Evolutionary conservation across 192 early-diverging fungal genomes (phyloP), one percentile per base, ranked within the genome.

Genomic region (Lunasporangiospora selenospora): DNA sequence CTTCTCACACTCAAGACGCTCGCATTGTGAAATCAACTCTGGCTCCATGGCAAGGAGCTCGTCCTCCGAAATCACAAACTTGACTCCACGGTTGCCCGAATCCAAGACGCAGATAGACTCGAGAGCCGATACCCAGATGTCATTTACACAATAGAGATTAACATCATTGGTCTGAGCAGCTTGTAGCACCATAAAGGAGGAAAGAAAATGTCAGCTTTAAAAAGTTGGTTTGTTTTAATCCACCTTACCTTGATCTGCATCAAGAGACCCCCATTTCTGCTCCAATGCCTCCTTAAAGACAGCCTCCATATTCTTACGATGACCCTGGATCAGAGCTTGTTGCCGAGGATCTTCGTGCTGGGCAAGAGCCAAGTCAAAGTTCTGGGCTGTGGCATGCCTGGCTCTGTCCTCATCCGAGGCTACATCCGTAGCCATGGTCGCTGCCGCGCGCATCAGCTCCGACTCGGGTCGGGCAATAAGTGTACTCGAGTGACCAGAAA

Each of bases 21-120:
- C 31, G 46, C 69, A 73, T 47, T 21, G n/a, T 1, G 9, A 8
- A 10, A 18, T 40, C 1, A 62, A 11, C 41, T 31, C 44, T n/a
- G 54, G 27, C 1, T 73, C 60, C 7, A 9, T 10, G 5, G 36
- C 21, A 5, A 73, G 29, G 2, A 73, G 46, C 8, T 62, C 40
- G 10, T 63, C 34, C 33, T 73, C 69, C 11, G 30, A 34, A 1
- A 73, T 73, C 15, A 73, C 49, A 46, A 63, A 63, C 50, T 73
- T 73, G 31, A 73, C 60, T 3, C 27, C 53, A 2, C 52, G 36
- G 32, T 13, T 62, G 2, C 60, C 46, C 0, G 30, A 16, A 10
- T 18, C 26, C n/a, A 70, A 34, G 2, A 26, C 34, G 11, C 53
- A 33, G 9, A 58, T 13, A 1, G 59, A 42, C 6, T n/a, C 30